Evolutionary conservation across 169 alveolate species (phyloP), one percentile per base, ranked within the genome.

Genomic region (Plasmodium berghei): DNA sequence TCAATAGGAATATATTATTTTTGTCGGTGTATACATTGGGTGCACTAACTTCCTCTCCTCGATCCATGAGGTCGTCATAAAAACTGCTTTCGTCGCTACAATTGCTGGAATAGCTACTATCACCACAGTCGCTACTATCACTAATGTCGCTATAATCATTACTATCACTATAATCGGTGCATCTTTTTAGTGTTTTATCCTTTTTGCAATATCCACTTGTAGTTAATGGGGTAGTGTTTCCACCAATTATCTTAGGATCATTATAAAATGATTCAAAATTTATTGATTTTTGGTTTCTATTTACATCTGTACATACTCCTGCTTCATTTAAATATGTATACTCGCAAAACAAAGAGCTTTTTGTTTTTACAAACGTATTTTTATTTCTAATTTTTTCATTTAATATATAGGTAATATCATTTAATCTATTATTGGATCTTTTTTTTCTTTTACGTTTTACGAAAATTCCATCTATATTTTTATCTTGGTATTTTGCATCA

Each of bases 301-400:
- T 86, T 14, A 86, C 91, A 72, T 86, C 91, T 0, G 91, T 86
- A 46, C 91, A 86, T 64, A 58, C 72, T 2, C 91, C 91, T 9
- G 70, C 75, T 48, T 86, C 91, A 28, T 61, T 55, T 12, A 24
- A 9, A 18, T 40, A 54, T 45, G 49, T 34, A 45, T 63, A 52
- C 34, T 86, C 91, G 59, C 48, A 86, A 49, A 66, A 54, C 0
- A 86, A 26, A 5, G 91, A 69, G 0, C 70, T 12, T 72, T 61
- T 69, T 18, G 91, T 71, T 59, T 71, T 86, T 86, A 86, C 72
- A 66, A 70, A 86, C 5, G 48, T 26, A 72, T 86, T 61, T 52
- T 72, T 66, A 71, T 46, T 40, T 61, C 24, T 46, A 14, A 9
- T 34, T 24, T 63, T 70, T 72, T 56, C 91, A n/a, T 70, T 66